Evolutionary conservation across 805 yeast species (phyloP), one percentile per base, ranked within the genome.

Genomic region (Hyphopichia homilentoma): DNA sequence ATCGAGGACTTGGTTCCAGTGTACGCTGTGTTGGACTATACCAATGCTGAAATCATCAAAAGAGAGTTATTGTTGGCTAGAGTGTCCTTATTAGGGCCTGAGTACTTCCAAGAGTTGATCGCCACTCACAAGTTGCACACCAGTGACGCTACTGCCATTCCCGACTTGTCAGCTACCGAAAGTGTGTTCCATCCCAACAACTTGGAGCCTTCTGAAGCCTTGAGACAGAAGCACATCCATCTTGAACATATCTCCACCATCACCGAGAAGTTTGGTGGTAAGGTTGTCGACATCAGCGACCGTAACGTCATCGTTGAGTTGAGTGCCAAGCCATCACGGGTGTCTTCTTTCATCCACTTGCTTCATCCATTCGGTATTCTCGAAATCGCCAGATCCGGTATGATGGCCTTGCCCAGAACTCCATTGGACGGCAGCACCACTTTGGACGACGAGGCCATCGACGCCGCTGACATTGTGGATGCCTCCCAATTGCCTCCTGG

Each of bases 341-440:
- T 93, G 43, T 71, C 90, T 27, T 79, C 94, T 25, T 89, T 89
- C 60, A 77, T 93, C 55, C 84, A 84, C 42, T 77, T 93, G 55
- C 71, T 89, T 54, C 93, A 87, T 59, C 98, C 98, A 27, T 93
- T 93, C 55, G 98, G 98, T 54, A 81, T 93, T 37, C 74, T 93
- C 52, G 98, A 93, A 65, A 84, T 90, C 50, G 96, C 97, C 27
- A 79, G 98, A 67, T 83, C 95, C 16, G 98, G 98, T 66, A 86
- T 90, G 94, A 88, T 93, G 90, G 98, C 97, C 7, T 74, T 93
- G 51, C 94, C 97, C 54, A 81, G 97, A 75, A 86, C 97, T 30
- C 96, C 96, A 26, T 65, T 88, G 47, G 85, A 81, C 43, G 65
- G 64, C 15, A 58, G 53, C 26, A 51, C 53, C 23, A 65, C 58